phyloP scores from a whole-genome alignment of 2,329 filamentous ascomycete genomes.

The Eutypa lata region DNA sequence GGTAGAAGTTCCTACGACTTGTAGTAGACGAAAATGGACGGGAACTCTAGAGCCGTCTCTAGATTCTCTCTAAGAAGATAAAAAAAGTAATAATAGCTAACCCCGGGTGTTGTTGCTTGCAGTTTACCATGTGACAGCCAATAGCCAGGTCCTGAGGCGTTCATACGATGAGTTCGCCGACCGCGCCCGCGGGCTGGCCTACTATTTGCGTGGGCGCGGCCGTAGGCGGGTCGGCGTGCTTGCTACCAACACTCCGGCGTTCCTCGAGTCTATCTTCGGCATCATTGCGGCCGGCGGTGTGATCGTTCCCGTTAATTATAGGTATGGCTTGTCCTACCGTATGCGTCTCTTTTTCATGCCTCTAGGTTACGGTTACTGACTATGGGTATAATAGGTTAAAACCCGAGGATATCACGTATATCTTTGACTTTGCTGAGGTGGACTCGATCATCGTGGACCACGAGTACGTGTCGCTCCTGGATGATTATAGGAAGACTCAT shows the following conservation, averaged over 20 bases:
- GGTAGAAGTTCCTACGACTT: too few relatives aligned
- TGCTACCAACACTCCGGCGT: conserved; percentile 89
- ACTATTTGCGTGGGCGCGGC: conserved; percentile 74
- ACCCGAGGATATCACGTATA: conserved; percentile 82
- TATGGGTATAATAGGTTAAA: conserved; percentile 21
- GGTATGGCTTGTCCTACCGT: conserved; percentile 18
- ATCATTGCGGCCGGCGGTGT: conserved; percentile 78
- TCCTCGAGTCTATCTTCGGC: conserved; percentile 86
- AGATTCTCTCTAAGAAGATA: too few relatives aligned
- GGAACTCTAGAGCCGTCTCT: too few relatives aligned
- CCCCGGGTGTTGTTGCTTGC: too few relatives aligned
- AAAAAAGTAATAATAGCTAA: too few relatives aligned
- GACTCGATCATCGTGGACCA: conserved; percentile 84
- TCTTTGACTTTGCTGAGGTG: conserved; percentile 82
- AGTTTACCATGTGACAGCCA: conserved; percentile 77
- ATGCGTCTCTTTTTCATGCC: too few relatives aligned
- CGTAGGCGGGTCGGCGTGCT: conserved; percentile 80
- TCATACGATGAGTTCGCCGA: conserved; percentile 81
- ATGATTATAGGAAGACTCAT: conserved; percentile 58
- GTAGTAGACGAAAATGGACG: too few relatives aligned
- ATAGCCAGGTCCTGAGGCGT: conserved; percentile 69
- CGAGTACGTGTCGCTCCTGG: conserved; percentile 72
- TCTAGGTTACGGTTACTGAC: neutral
- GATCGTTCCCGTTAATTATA: conserved; percentile 63
- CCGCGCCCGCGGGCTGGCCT: conserved; percentile 81